Conservation (phyloP, 169 alveolate species). For the Theileria sp. region DNA sequence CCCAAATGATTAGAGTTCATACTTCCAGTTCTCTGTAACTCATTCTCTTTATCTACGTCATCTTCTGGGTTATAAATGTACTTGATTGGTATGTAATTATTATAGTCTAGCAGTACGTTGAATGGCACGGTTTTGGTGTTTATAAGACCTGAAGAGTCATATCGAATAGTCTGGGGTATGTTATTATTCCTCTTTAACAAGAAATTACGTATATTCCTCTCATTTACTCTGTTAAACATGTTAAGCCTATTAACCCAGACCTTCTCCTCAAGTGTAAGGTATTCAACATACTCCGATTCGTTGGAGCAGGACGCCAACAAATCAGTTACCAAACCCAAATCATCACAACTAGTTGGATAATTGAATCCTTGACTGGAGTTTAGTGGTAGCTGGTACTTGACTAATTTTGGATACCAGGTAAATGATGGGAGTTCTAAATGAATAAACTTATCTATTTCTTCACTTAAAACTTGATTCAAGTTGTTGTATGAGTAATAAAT, state of each 20-base stretch:
- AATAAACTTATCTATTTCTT: slow-evolving; percentile 52
- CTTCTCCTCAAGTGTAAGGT: slow-evolving; percentile 2
- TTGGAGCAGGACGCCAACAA: not conserved
- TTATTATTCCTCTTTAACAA: slow-evolving; percentile 16
- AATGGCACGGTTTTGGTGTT: slow-evolving; percentile 32
- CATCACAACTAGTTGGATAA: not conserved
- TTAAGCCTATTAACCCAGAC: not conserved
- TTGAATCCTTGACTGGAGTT: not conserved
- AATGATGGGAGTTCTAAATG: not conserved
- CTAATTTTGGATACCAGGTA: slow-evolving; percentile 15
- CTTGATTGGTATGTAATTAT: slow-evolving; percentile 56
- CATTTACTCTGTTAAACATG: slow-evolving; percentile 33
- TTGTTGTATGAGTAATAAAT: slow-evolving; percentile 1
- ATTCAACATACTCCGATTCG: slow-evolving; percentile 12
- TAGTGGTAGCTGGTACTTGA: not conserved
- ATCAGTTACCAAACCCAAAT: not conserved
- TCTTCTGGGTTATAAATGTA: slow-evolving; percentile 26
- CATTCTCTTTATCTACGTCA: not conserved
- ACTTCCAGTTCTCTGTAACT: not conserved
- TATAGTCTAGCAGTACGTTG: slow-evolving; percentile 25
- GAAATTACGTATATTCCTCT: slow-evolving; percentile 14
- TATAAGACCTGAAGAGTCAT: slow-evolving; percentile 27
- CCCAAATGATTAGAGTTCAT: not conserved
- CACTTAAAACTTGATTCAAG: slow-evolving; percentile 44
- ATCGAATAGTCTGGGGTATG: not conserved